Evolutionary conservation across 441 rosid species (phyloP).

Genomic region (Corymbia calophylla): DNA sequence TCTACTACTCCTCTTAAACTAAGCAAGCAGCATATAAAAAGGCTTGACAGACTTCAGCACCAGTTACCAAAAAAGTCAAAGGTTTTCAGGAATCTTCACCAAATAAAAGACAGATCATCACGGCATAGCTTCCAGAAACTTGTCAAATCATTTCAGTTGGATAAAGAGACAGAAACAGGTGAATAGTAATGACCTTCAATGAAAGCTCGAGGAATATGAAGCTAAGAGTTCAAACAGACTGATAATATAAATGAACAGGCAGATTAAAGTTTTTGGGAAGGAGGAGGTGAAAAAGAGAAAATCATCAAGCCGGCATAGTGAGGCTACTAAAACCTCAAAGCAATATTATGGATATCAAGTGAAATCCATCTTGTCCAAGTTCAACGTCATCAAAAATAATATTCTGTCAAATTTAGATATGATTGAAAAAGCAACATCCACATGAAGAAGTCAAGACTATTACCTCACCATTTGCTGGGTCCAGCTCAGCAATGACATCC

Average conservation of each 20-base stretch:
- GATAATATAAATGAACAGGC: background rate
- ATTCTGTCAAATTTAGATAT: background rate
- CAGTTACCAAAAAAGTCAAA: background rate
- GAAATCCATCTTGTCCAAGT: background rate
- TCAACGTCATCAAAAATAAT: background rate
- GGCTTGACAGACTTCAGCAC: background rate
- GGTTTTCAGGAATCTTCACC: background rate
- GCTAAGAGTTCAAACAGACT: background rate
- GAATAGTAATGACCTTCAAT: background rate
- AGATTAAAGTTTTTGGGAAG: background rate
- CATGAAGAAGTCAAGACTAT: constrained; percentile 2
- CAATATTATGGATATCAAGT: background rate
- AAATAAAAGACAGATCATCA: background rate
- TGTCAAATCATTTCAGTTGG: background rate
- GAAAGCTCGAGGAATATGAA: background rate
- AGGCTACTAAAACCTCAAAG: background rate
- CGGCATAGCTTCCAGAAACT: background rate
- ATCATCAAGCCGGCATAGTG: background rate
- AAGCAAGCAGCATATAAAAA: background rate
- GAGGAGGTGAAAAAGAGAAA: background rate
- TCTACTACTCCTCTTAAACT: background rate
- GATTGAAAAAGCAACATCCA: background rate
- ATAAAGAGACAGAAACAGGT: background rate
- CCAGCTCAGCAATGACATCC: constrained; percentile 71
- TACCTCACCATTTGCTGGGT: constrained; percentile 81